Conservation (phyloP, 1,284 basidiomycete genomes). For the Tausonia pullulans region DNA sequence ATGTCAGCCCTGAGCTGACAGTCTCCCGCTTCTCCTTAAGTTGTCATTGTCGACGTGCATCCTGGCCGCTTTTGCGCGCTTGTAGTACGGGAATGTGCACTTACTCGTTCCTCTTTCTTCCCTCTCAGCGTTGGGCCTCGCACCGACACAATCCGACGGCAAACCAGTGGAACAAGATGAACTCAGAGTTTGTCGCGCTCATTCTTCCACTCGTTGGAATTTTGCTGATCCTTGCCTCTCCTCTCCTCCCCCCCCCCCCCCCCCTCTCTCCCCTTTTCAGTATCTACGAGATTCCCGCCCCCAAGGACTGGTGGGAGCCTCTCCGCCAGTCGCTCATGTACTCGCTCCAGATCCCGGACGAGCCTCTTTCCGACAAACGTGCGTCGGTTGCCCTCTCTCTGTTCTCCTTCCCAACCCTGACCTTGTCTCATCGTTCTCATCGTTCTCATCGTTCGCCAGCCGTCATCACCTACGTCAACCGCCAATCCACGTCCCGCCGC, state of each 20-base stretch:
- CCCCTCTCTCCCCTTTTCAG: not conserved
- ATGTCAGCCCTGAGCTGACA: too few species aligned
- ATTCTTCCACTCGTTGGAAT: not conserved
- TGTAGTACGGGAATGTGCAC: not conserved
- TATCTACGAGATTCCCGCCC: not conserved
- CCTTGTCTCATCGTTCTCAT: not conserved
- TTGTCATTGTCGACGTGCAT: slow-evolving; percentile 11
- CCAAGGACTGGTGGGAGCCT: slow-evolving; percentile 5
- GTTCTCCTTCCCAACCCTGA: not conserved
- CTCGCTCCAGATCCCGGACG: not conserved
- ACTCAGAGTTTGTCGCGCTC: not conserved
- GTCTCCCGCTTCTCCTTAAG: not conserved
- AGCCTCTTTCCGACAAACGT: slow-evolving; percentile 3
- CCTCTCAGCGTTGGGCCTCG: not conserved
- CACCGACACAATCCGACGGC: not conserved
- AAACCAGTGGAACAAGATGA: slow-evolving; percentile 11
- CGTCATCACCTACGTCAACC: slow-evolving; percentile 3
- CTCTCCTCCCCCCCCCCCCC: not conserved
- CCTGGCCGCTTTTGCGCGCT: not conserved
- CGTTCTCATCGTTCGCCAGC: not conserved
- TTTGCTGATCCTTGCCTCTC: not conserved
- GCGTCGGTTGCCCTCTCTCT: not conserved
- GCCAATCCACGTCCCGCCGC: not conserved
- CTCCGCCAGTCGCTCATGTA: not conserved
- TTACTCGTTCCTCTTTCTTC: not conserved